phyloP scores from a whole-genome alignment of 768 basidiomycete species.

The Mycena haematopus region DNA sequence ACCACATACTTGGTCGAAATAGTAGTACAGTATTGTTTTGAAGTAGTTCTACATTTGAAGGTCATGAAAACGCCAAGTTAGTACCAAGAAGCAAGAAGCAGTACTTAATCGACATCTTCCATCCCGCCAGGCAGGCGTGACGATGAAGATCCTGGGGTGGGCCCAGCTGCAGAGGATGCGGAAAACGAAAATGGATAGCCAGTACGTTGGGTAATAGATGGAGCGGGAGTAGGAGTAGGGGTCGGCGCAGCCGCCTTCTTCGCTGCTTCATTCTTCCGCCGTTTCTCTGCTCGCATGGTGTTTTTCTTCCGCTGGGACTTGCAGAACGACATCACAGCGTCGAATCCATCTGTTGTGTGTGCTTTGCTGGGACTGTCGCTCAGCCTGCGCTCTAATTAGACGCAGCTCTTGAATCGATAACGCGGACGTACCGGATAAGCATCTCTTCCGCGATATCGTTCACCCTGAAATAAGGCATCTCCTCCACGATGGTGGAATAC shows the following conservation, averaged over 20 bases:
- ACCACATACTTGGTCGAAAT: too few relatives aligned
- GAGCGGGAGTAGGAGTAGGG: slow-evolving; percentile 5
- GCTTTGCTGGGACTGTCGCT: slow-evolving; percentile 60
- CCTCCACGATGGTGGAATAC: slow-evolving; percentile 50
- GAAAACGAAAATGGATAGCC: slow-evolving; percentile 10
- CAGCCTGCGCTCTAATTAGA: slow-evolving; percentile 43
- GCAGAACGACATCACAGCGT: slow-evolving; percentile 53
- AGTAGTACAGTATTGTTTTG: slow-evolving; percentile 8
- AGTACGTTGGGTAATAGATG: slow-evolving; percentile 2
- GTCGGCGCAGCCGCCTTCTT: slow-evolving; percentile 21
- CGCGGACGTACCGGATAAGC: slow-evolving; percentile 51
- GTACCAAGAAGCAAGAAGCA: slow-evolving; percentile 17
- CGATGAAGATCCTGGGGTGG: slow-evolving; percentile 8
- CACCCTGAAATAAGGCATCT: slow-evolving; percentile 64
- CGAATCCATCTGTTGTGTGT: slow-evolving; percentile 59
- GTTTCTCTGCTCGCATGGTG: slow-evolving; percentile 31
- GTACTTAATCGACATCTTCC: slow-evolving; percentile 41
- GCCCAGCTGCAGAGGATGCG: background rate
- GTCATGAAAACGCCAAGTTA: slow-evolving; percentile 5
- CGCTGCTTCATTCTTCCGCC: slow-evolving; percentile 26
- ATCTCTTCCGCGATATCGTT: slow-evolving; percentile 64
- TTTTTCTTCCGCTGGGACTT: slow-evolving; percentile 55
- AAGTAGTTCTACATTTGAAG: slow-evolving; percentile 11
- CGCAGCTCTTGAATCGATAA: background rate
- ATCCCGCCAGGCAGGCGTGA: slow-evolving; percentile 31